Evolutionary conservation across 441 rosid genomes (phyloP).

Genomic region (Heliophila coronopifolia): DNA sequence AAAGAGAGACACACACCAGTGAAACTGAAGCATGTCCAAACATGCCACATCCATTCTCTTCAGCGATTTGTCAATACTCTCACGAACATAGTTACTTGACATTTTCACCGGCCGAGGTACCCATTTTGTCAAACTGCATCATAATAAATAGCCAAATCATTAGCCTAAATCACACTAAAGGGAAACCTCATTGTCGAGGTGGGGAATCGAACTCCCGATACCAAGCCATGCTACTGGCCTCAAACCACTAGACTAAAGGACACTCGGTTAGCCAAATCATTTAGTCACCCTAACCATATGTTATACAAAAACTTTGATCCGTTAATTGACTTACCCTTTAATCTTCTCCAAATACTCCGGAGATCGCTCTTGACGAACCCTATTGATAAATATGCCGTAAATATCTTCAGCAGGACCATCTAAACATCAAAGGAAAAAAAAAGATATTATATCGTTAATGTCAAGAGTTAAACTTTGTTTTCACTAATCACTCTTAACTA

Average conservation of each 20-base stretch:
- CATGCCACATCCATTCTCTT: conserved; percentile 93
- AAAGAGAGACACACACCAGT: conserved; percentile 46
- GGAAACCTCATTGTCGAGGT: no score
- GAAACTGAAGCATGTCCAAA: conserved; percentile 96
- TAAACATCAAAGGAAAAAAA: conserved; percentile 24
- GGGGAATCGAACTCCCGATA: no score
- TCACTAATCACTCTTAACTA: no score
- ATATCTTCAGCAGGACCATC: conserved; percentile 97
- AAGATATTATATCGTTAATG: no score
- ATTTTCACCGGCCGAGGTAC: conserved; percentile 94
- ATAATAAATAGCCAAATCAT: conserved; percentile 11
- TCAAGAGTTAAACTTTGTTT: no score
- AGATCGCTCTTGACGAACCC: conserved; percentile 70
- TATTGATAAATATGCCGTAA: conserved; percentile 78
- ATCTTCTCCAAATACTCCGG: conserved; percentile 64
- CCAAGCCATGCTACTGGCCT: no score
- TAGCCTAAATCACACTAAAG: no score
- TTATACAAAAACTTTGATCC: no score
- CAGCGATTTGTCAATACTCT: conserved; percentile 60
- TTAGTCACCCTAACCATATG: no score
- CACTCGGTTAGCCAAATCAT: no score
- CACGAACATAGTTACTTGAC: conserved; percentile 64
- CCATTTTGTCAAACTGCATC: conserved; percentile 89
- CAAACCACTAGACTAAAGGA: no score
- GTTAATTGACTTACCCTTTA: conserved; percentile 54